Evolutionary conservation across 768 basidiomycete species (phyloP).

Genomic region (Tubosaeta sp.): DNA sequence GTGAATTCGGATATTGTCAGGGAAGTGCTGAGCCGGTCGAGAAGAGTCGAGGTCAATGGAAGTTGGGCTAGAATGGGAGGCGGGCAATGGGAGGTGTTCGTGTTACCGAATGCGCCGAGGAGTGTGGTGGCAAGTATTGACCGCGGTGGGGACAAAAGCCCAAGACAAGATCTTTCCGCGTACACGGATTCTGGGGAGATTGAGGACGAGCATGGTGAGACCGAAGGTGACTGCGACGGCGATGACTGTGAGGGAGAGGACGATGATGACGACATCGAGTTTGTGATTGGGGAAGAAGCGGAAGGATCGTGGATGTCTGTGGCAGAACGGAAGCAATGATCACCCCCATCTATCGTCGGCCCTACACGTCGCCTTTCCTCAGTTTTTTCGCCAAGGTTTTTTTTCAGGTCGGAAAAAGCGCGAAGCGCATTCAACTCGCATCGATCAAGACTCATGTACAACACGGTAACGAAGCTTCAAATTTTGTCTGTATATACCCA

Average conservation of each 20-base stretch:
- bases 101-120: conserved; percentile 53
- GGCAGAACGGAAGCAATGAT: conserved; percentile 28
- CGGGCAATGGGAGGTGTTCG: conserved; percentile 54
- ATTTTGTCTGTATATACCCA: conserved; percentile 19
- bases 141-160: background rate
- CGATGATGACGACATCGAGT: conserved; percentile 75
- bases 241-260: conserved; percentile 44
- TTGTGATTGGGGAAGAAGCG: conserved; percentile 56
- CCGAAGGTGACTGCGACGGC: conserved; percentile 28
- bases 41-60: conserved; percentile 63
- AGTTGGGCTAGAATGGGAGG: conserved; percentile 66
- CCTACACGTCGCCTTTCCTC: conserved; percentile 1
- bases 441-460: conserved; percentile 3
- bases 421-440: conserved; percentile 12
- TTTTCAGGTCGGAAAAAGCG: conserved; percentile 14
- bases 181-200: conserved; percentile 6
- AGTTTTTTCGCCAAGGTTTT: conserved; percentile 5
- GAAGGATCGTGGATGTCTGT: conserved; percentile 35
- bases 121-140: conserved; percentile 32
- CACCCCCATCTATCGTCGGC: background rate
- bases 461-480: conserved; percentile 2
- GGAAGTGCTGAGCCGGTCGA: conserved; percentile 66
- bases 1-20: conserved; percentile 53
- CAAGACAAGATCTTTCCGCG: background rate
- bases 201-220: conserved; percentile 21